A percentile compares a stretch with the other conserved stretches of the same genome.
These are phyloP conservation scores for Dimocarpus longan DNA, from an alignment of 345 rosid genomes.

Conservation along the genomic window DNA sequence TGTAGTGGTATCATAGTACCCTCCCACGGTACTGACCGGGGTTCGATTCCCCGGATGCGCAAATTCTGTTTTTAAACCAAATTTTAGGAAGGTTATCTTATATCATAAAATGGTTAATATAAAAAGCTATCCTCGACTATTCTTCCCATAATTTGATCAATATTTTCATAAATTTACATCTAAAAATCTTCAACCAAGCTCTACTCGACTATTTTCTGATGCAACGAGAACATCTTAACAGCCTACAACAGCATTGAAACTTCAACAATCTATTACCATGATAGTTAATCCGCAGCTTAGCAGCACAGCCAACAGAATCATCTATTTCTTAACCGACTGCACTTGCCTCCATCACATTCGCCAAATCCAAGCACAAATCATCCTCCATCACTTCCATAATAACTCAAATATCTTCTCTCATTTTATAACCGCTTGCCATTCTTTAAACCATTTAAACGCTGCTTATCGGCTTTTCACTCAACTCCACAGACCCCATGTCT, in stretches of 20 bases:
- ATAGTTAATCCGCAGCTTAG: slow-evolving; percentile 14
- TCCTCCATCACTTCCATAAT: slow-evolving; percentile 39
- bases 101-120: no score
- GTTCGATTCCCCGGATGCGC: slow-evolving; percentile 98
- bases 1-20: slow-evolving; percentile 98
- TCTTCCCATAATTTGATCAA: no score
- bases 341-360: slow-evolving; percentile 33
- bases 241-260: no score
- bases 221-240: background rate
- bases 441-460: slow-evolving; percentile 29
- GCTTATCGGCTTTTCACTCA: slow-evolving; percentile 34
- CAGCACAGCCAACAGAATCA: slow-evolving; percentile 25
- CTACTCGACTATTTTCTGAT: no score
- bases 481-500: slow-evolving; percentile 42
- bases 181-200: no score
- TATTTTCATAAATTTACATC: no score
- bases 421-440: slow-evolving; percentile 44
- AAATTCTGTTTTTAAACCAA: no score
- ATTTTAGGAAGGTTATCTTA: no score
- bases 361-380: slow-evolving; percentile 51
- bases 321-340: slow-evolving; percentile 34
- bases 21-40: slow-evolving; percentile 98
- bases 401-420: slow-evolving; percentile 39
- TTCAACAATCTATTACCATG: slow-evolving; percentile 16
- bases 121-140: no score